Conservation (phyloP, 2,329 filamentous ascomycete species). For the Colletotrichum kahawae region DNA sequence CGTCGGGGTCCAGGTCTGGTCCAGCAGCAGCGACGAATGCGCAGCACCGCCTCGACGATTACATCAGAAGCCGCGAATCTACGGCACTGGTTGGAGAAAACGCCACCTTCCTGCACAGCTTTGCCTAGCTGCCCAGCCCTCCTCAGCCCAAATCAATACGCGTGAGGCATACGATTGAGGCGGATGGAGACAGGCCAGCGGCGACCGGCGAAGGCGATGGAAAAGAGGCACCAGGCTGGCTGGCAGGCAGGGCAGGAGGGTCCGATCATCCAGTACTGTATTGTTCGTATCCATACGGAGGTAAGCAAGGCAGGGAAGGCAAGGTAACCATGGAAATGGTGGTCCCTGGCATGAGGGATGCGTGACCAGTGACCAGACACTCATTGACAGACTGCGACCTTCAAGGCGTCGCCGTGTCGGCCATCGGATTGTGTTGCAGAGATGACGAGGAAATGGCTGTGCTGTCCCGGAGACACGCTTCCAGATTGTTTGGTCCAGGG, state of each 20-base stretch:
- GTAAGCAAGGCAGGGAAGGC: neutral
- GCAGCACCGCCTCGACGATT: constrained; percentile 15
- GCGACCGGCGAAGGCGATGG: neutral
- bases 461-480: neutral
- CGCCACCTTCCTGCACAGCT: neutral
- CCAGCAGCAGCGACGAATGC: neutral
- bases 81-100: neutral
- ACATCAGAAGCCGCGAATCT: constrained; percentile 19
- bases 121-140: neutral
- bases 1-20: constrained; percentile 2
- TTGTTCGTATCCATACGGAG: neutral
- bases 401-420: neutral
- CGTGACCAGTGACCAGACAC: neutral
- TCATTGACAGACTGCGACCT: neutral
- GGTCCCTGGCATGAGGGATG: neutral
- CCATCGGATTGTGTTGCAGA: neutral
- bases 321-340: constrained; percentile 10
- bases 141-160: neutral
- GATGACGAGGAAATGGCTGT: neutral
- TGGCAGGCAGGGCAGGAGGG: neutral
- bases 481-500: constrained; percentile 6
- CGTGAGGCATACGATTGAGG: neutral
- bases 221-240: neutral
- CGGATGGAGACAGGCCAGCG: neutral
- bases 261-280: neutral